These are phyloP conservation scores for Rhizopogon vulgaris DNA, from an alignment of 768 basidiomycete species.

Conservation along the genomic window DNA sequence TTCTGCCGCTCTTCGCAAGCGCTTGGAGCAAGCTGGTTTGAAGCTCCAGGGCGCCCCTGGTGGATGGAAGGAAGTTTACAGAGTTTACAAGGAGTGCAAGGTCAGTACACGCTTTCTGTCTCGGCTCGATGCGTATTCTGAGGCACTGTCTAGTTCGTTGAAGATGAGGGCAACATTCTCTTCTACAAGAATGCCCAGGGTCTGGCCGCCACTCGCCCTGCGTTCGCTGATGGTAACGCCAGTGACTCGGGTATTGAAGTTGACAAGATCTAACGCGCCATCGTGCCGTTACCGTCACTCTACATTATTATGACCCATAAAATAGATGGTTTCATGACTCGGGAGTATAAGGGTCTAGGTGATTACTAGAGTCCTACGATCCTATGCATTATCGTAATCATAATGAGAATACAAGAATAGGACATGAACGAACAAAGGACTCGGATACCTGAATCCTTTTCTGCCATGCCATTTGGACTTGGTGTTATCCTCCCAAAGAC, in stretches of 20 bases:
- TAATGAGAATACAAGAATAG: not conserved
- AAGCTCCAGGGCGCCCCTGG: constrained; percentile 65
- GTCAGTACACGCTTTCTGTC: constrained; percentile 20
- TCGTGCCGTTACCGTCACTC: not conserved
- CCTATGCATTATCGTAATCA: not conserved
- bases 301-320: not conserved
- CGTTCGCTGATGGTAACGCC: constrained; percentile 50
- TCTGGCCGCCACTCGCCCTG: constrained; percentile 62
- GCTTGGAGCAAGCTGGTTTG: constrained; percentile 53
- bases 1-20: constrained; percentile 73
- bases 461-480: constrained; percentile 58
- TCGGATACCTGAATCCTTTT: too few species aligned
- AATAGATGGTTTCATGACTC: not conserved
- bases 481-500: constrained; percentile 69
- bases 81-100: constrained; percentile 76
- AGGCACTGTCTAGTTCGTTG: constrained; percentile 61
- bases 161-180: constrained; percentile 86
- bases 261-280: constrained; percentile 26
- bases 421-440: too few species aligned
- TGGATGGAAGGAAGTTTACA: constrained; percentile 76
- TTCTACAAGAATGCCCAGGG: constrained; percentile 90
- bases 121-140: not conserved
- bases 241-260: constrained; percentile 68
- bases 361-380: not conserved
- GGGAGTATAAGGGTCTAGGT: not conserved